Conservation (phyloP, 306 rosid genomes). For the Luffa aegyptiaca region DNA sequence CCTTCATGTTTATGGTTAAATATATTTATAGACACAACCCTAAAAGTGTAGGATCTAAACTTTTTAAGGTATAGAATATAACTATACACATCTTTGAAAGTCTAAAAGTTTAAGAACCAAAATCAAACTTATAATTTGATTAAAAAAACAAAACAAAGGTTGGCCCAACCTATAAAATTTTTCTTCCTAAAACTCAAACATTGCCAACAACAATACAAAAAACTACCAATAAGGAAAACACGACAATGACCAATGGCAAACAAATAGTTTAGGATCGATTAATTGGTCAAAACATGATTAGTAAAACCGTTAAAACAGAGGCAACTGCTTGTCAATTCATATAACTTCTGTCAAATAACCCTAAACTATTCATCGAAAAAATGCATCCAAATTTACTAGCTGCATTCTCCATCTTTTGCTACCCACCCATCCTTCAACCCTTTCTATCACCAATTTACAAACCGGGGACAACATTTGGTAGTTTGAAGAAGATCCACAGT, state of each 20-base stretch:
- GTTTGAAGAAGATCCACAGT: neutral
- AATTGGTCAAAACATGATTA: neutral
- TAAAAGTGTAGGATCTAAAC: no score
- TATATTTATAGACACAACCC: no score
- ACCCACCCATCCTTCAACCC: neutral
- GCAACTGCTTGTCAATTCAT: neutral
- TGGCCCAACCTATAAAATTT: neutral
- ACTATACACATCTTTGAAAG: no score
- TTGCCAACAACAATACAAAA: neutral
- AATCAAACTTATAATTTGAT: no score
- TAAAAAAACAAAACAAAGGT: no score
- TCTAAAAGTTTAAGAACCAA: no score
- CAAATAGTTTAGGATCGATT: neutral
- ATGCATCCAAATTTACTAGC: no score
- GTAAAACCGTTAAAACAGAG: neutral
- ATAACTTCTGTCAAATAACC: neutral
- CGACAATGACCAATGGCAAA: neutral
- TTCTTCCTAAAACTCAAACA: no score
- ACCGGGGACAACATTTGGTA: neutral
- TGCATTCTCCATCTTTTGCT: neutral
- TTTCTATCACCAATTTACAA: neutral
- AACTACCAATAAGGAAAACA: neutral
- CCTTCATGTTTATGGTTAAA: no score
- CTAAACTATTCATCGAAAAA: neutral
- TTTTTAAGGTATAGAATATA: no score